Evolutionary conservation across 345 rosid genomes (phyloP).

Genomic region (Syzygium aromaticum): DNA sequence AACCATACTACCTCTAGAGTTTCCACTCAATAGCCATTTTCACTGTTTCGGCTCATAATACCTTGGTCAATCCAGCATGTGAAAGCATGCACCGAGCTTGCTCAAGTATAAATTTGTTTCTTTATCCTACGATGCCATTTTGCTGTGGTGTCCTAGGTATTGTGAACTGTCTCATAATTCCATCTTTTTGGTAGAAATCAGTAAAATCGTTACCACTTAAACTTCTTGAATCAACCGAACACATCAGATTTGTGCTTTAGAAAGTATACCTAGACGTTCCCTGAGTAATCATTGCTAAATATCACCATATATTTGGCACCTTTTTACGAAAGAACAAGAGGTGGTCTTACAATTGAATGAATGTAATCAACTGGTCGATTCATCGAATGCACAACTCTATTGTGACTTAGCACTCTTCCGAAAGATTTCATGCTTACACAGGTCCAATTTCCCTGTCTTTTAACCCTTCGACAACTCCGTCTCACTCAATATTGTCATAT

Average conservation of each 20-base stretch:
- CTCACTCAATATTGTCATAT: not conserved
- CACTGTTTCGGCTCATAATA: not conserved
- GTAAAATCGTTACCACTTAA: not conserved
- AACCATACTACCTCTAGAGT: not conserved
- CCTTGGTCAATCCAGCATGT: not conserved
- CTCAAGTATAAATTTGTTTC: not conserved
- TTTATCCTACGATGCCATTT: not conserved
- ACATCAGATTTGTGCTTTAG: too few relatives aligned
- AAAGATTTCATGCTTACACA: not conserved
- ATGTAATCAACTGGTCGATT: not conserved
- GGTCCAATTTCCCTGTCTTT: not conserved
- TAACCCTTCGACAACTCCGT: not conserved
- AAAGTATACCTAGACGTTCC: not conserved
- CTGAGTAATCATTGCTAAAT: accelerated
- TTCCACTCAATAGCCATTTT: not conserved
- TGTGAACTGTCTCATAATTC: not conserved
- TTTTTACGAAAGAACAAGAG: not conserved
- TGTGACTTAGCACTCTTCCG: not conserved
- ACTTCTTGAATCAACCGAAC: too few relatives aligned
- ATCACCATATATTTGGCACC: not conserved
- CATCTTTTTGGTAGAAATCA: not conserved
- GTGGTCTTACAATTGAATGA: not conserved
- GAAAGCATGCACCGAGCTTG: not conserved
- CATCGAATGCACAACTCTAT: not conserved
- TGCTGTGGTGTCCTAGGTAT: not conserved